Evolutionary conservation across 1,284 basidiomycete genomes (phyloP).

Genomic region (Tetrapyrgos nigripes): DNA sequence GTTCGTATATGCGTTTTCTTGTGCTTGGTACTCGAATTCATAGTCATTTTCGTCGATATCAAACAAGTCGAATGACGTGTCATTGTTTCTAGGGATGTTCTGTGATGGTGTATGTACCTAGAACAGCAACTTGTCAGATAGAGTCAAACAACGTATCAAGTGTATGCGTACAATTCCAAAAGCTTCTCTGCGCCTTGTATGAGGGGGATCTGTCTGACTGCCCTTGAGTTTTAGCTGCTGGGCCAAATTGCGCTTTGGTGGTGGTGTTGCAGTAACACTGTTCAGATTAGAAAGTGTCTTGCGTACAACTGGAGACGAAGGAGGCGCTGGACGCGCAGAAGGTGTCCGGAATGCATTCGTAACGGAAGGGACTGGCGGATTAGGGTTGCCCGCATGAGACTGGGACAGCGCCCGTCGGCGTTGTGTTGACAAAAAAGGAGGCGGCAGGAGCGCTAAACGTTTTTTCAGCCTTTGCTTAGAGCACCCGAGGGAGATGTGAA

Average conservation of each 20-base stretch:
- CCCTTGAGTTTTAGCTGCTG: slow-evolving; percentile 70
- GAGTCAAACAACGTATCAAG: slow-evolving; percentile 3
- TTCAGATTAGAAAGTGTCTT: slow-evolving; percentile 19
- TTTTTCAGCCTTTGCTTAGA: not conserved
- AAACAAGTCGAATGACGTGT: slow-evolving; percentile 63
- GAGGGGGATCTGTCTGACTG: slow-evolving; percentile 74
- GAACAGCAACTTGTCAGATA: slow-evolving; percentile 8
- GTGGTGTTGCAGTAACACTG: slow-evolving; percentile 61
- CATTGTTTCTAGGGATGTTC: slow-evolving; percentile 28
- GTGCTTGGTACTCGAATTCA: slow-evolving; percentile 41
- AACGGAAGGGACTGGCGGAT: slow-evolving; percentile 24
- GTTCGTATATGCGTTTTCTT: slow-evolving; percentile 30
- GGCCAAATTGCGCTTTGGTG: slow-evolving; percentile 64
- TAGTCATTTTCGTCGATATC: slow-evolving; percentile 77
- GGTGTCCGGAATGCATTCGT: slow-evolving; percentile 18
- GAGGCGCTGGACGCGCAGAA: slow-evolving; percentile 17
- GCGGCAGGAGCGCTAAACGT: slow-evolving; percentile 58
- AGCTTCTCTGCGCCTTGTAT: slow-evolving; percentile 64
- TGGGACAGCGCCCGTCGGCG: slow-evolving; percentile 66
- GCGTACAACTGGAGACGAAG: slow-evolving; percentile 19
- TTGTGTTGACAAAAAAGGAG: slow-evolving; percentile 66
- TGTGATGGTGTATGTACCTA: slow-evolving; percentile 40
- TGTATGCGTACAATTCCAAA: slow-evolving; percentile 50
- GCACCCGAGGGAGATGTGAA: slow-evolving; percentile 17
- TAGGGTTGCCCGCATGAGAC: slow-evolving; percentile 34